Percentiles rank a stretch among this genome's conserved stretches.
phyloP scores from a whole-genome alignment of 139 green algal genomes.

The Coelastrella sp. region DNA sequence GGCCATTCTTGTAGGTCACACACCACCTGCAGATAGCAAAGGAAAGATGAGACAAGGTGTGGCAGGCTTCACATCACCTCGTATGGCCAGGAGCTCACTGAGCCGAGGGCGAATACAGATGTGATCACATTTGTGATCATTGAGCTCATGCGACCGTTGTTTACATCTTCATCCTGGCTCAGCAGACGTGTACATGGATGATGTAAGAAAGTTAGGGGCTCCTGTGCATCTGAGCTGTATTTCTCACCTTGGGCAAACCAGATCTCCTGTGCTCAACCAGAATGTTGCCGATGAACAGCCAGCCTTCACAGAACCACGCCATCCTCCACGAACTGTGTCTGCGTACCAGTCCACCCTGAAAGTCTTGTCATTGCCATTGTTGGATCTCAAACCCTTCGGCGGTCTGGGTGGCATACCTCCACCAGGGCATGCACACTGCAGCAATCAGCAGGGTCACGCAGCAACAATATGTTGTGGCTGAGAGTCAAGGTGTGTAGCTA shows the following conservation, averaged over 20 bases:
- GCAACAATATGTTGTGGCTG: no score
- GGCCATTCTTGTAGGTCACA: conserved; percentile 75
- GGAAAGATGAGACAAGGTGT: no score
- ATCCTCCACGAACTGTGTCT: background rate
- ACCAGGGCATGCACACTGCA: conserved; percentile 11
- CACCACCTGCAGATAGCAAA: conserved; percentile 58
- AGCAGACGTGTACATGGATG: no score
- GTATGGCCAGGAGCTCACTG: no score
- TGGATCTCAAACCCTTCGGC: background rate
- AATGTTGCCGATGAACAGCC: conserved; percentile 60
- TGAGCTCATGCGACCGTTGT: no score
- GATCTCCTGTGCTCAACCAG: conserved; percentile 66
- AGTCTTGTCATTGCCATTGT: conserved; percentile 9
- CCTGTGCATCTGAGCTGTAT: background rate
- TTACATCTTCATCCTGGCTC: no score
- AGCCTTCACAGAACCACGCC: conserved; percentile 47
- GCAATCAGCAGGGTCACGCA: background rate
- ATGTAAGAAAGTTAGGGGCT: no score
- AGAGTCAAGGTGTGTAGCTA: no score
- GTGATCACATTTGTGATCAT: no score
- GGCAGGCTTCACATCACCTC: no score
- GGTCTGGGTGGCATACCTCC: conserved; percentile 15
- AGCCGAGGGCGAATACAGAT: no score
- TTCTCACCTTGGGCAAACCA: conserved; percentile 64
- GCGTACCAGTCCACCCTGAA: conserved; percentile 25